Conservation (phyloP, 306 rosid genomes). For the Begonia peltatifolia region DNA sequence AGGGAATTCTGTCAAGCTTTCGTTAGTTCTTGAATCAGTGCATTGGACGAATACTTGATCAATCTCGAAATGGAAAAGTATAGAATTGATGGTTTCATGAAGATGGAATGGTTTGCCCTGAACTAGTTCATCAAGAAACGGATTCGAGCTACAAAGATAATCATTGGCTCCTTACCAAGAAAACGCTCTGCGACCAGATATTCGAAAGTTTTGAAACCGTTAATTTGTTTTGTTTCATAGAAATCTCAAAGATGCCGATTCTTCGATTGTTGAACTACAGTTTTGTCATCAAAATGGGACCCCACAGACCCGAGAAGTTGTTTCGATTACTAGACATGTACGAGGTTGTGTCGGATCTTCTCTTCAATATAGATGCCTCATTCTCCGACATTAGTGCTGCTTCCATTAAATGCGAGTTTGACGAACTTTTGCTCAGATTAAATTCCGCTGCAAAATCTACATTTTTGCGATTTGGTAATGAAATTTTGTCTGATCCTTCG, state of each 20-base stretch:
- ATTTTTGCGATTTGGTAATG: slow-evolving; percentile 22
- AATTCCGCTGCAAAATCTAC: slow-evolving; percentile 31
- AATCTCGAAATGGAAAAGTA: slow-evolving; percentile 28
- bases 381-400: slow-evolving; percentile 32
- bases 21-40: slow-evolving; percentile 27
- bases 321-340: slow-evolving; percentile 51
- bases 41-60: slow-evolving; percentile 36
- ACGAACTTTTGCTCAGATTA: slow-evolving; percentile 20
- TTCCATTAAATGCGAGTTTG: slow-evolving; percentile 27
- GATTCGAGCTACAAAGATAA: slow-evolving; percentile 29
- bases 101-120: slow-evolving; percentile 39
- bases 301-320: slow-evolving; percentile 34
- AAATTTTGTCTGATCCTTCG: slow-evolving; percentile 29
- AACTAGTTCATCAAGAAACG: slow-evolving; percentile 39
- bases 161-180: slow-evolving; percentile 40
- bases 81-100: slow-evolving; percentile 34
- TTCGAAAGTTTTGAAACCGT: slow-evolving; percentile 29
- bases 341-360: slow-evolving; percentile 34
- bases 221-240: slow-evolving; percentile 27
- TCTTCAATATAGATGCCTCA: slow-evolving; percentile 20
- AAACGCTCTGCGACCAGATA: slow-evolving; percentile 33
- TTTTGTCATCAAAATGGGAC: slow-evolving; percentile 33
- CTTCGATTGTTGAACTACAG: slow-evolving; percentile 38
- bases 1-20: slow-evolving; percentile 41
- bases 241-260: slow-evolving; percentile 28